Evolutionary conservation across 2,329 filamentous ascomycete genomes (phyloP).

Genomic region (Rachicladosporium sp.): DNA sequence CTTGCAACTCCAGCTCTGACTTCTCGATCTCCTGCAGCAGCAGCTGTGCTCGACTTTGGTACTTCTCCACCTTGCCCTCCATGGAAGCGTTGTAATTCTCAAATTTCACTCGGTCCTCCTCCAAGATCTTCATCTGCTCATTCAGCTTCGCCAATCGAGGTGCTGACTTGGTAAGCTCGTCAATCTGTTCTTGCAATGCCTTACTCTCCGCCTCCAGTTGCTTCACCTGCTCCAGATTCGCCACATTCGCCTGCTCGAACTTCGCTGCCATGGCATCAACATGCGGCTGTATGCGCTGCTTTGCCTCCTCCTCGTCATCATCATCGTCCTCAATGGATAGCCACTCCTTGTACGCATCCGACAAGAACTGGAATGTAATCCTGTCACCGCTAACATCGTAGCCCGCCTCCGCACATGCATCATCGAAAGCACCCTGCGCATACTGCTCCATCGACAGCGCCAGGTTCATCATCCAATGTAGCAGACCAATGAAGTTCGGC

Average conservation of each 20-base stretch:
- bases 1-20: constrained; percentile 58
- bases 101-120: constrained; percentile 89
- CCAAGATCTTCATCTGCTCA: constrained; percentile 81
- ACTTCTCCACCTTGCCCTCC: constrained; percentile 76
- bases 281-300: constrained; percentile 68
- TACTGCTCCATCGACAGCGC: constrained; percentile 88
- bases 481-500: constrained; percentile 81
- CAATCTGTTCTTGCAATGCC: constrained; percentile 70
- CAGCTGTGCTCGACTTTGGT: constrained; percentile 65
- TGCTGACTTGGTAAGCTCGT: constrained; percentile 75
- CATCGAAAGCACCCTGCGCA: constrained; percentile 65
- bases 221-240: constrained; percentile 72
- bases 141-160: constrained; percentile 76
- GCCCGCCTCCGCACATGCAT: constrained; percentile 77
- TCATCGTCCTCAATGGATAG: constrained; percentile 69
- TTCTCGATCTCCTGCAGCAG: constrained; percentile 81
- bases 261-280: constrained; percentile 76
- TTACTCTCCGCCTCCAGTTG: constrained; percentile 79
- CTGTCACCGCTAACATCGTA: constrained; percentile 80
- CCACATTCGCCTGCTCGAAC: constrained; percentile 74
- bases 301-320: constrained; percentile 65
- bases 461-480: constrained; percentile 99
- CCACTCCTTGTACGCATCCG: constrained; percentile 86
- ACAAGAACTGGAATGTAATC: constrained; percentile 89
- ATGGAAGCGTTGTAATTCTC: constrained; percentile 86